Conservation (phyloP, 495 filamentous ascomycete species). For the Letharia columbiana region DNA sequence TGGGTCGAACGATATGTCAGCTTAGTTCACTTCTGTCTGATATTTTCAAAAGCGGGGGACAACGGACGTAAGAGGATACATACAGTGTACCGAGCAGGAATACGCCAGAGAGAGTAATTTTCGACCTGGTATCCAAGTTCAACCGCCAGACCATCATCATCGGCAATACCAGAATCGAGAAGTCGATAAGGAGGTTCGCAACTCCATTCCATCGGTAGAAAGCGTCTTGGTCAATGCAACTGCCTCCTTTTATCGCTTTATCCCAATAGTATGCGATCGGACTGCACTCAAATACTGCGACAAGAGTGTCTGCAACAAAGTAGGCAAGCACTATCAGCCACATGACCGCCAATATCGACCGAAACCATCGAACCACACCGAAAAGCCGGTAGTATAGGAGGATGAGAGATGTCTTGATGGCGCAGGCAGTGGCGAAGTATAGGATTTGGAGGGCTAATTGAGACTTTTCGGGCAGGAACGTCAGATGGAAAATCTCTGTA, state of each 20-base stretch:
- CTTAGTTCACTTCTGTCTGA: slow-evolving; percentile 4
- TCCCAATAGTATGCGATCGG: slow-evolving; percentile 39
- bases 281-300: slow-evolving; percentile 37
- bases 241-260: slow-evolving; percentile 27
- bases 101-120: slow-evolving; percentile 38
- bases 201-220: slow-evolving; percentile 39
- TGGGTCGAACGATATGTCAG: slow-evolving; percentile 6
- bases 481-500: neutral
- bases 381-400: slow-evolving; percentile 43
- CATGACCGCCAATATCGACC: slow-evolving; percentile 27
- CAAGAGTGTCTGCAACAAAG: slow-evolving; percentile 33
- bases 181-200: slow-evolving; percentile 40
- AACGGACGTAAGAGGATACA: slow-evolving; percentile 23
- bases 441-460: slow-evolving; percentile 41
- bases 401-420: slow-evolving; percentile 40
- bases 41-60: slow-evolving; percentile 28
- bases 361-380: slow-evolving; percentile 33
- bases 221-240: slow-evolving; percentile 33
- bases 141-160: slow-evolving; percentile 44
- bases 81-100: slow-evolving; percentile 44
- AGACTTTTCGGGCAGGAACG: slow-evolving; percentile 25
- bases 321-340: slow-evolving; percentile 34
- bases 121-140: slow-evolving; percentile 37
- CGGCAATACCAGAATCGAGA: slow-evolving; percentile 37
- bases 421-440: slow-evolving; percentile 37